phyloP scores from a whole-genome alignment of 768 basidiomycete species.

The Leccinum arenicola region DNA sequence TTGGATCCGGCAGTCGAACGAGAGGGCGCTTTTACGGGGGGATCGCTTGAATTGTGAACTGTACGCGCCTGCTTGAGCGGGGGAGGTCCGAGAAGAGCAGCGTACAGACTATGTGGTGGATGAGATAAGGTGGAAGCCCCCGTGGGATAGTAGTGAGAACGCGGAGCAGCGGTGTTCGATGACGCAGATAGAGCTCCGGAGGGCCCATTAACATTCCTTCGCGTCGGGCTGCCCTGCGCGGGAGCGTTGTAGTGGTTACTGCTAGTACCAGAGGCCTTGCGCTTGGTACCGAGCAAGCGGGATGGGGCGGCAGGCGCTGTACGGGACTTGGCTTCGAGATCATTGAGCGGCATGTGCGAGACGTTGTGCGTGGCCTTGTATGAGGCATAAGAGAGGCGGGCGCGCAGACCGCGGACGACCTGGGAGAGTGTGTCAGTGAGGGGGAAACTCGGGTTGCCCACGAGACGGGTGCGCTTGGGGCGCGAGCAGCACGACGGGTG shows the following conservation, averaged over 20 bases:
- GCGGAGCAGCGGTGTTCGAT: slow-evolving; percentile 33
- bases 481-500: slow-evolving; percentile 1
- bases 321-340: slow-evolving; percentile 63
- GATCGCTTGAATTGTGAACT: slow-evolving; percentile 71
- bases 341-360: slow-evolving; percentile 60
- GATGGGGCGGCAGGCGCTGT: slow-evolving; percentile 42
- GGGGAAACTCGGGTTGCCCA: slow-evolving; percentile 6
- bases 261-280: slow-evolving; percentile 41
- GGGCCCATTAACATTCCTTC: slow-evolving; percentile 46
- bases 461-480: slow-evolving; percentile 8
- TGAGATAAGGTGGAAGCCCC: slow-evolving; percentile 35
- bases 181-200: slow-evolving; percentile 30
- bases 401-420: slow-evolving; percentile 79
- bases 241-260: slow-evolving; percentile 53
- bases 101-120: slow-evolving; percentile 60
- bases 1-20: slow-evolving; percentile 35
- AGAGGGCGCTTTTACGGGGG: slow-evolving; percentile 53
- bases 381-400: slow-evolving; percentile 78
- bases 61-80: slow-evolving; percentile 74
- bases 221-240: slow-evolving; percentile 41
- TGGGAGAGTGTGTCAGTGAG: slow-evolving; percentile 36
- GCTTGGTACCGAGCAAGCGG: slow-evolving; percentile 59
- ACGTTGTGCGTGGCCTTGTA: slow-evolving; percentile 81
- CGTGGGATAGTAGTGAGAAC: slow-evolving; percentile 43
- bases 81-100: slow-evolving; percentile 76